Evolutionary conservation across 73 alveolate species (phyloP), one percentile per base, ranked within the genome.

Genomic region (Paramecium sonneborni): DNA sequence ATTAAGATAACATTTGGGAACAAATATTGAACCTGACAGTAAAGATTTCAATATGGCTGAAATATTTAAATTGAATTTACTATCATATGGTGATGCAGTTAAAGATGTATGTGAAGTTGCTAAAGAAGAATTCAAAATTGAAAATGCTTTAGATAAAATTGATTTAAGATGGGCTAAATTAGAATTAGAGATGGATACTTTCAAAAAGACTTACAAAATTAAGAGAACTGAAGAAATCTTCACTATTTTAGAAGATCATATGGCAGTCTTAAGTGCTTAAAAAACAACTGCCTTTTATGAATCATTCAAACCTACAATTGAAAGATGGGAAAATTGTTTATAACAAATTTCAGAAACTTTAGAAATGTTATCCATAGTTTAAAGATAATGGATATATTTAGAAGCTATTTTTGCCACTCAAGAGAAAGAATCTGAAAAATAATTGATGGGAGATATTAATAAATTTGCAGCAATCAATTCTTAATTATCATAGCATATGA

Each of bases 201-300:
- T 93, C 85, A 92, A 93, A 28, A 96, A 95, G 44, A 96, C 93
- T 26, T 94, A 86, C 92, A 95, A 95, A 79, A 85, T 97, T 26
- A 68, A 92, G 34, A 69, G 93, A 5, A 93, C 98, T 15, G 99
- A 96, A 74, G 95, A 94, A 85, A 91, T 95, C 32, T 94, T 92
- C 67, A 74, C 96, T 88, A 96, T 95, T 30, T 92, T 98, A 79
- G 99, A 98, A 94, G 99, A 98, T 92, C 97, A 98, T 92, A 98
- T 95, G 91, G 98, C 95, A 20, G 95, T 94, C 58, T 96, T 98
- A 14, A 85, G 97, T 67, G 95, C 97, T 85, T 92, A 95, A 96
- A 98, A 98, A 93, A 68, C 97, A 14, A 86, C 97, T 35, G 96
- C 97, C 0, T 95, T 93, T 76, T 93, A 97, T 88, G 96, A 97